Percentiles rank a stretch among this genome's conserved stretches.
Evolutionary conservation across 1,284 basidiomycete genomes (phyloP).

Genomic region (Melampsora larici-populina): DNA sequence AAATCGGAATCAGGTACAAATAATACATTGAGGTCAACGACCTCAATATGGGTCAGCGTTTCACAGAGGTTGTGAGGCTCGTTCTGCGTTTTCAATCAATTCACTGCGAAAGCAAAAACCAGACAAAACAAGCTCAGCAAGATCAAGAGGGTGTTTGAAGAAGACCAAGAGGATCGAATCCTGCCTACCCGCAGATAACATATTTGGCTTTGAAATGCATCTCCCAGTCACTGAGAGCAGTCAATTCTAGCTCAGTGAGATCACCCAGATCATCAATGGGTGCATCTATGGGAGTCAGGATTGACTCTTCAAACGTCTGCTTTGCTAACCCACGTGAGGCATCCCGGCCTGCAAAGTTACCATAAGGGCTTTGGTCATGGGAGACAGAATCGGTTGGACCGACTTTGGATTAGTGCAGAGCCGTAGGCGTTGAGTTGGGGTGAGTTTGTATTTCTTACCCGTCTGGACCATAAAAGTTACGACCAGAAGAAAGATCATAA

Average conservation of each 20-base stretch:
- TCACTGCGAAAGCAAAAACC: slow-evolving; percentile 5
- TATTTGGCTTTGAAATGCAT: slow-evolving; percentile 36
- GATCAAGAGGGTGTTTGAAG: neutral
- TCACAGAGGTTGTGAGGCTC: slow-evolving; percentile 3
- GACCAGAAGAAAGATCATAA: slow-evolving; percentile 35
- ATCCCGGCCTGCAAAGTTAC: slow-evolving; percentile 50
- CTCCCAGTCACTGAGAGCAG: slow-evolving; percentile 50
- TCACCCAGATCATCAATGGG: slow-evolving; percentile 49
- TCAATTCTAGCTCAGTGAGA: slow-evolving; percentile 48
- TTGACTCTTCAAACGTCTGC: slow-evolving; percentile 49
- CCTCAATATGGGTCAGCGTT: too few relatives aligned
- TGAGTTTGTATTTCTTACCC: slow-evolving; percentile 11
- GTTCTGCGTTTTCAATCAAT: slow-evolving; percentile 41
- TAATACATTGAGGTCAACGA: too few relatives aligned
- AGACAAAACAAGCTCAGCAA: neutral
- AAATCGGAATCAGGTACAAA: too few relatives aligned
- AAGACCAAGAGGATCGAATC: neutral
- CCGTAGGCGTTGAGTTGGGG: too few relatives aligned
- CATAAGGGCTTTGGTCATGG: slow-evolving; percentile 17
- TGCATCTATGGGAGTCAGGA: slow-evolving; percentile 49
- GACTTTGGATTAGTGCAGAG: too few relatives aligned
- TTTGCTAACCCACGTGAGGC: slow-evolving; percentile 51
- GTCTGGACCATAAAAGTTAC: slow-evolving; percentile 39
- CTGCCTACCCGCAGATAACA: slow-evolving; percentile 34
- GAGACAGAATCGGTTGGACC: neutral